A percentile compares a stretch with the other conserved stretches of the same genome.
These are phyloP conservation scores for Penicillium steckii DNA, from an alignment of 495 filamentous ascomycete genomes.

Conservation along the genomic window DNA sequence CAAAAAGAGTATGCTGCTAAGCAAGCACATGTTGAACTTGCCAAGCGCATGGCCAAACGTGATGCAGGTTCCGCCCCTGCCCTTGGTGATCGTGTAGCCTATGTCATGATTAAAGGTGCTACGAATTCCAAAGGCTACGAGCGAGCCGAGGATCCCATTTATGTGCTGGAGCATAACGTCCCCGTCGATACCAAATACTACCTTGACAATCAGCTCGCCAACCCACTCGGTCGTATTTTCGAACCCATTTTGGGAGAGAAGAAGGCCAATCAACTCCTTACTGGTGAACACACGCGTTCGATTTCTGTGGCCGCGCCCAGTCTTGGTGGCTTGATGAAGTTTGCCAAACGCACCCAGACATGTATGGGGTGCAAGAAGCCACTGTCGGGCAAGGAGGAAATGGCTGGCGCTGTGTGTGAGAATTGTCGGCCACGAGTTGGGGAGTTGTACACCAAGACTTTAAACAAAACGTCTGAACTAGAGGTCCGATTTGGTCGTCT, in stretches of 20 bases:
- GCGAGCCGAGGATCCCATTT: slow-evolving; percentile 93
- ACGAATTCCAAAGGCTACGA: slow-evolving; percentile 91
- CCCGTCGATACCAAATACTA: slow-evolving; percentile 99
- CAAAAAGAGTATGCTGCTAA: slow-evolving; percentile 81
- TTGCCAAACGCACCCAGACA: slow-evolving; percentile 93
- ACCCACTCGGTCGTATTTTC: slow-evolving; percentile 92
- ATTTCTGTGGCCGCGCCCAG: slow-evolving; percentile 88
- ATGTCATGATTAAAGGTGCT: slow-evolving; percentile 94
- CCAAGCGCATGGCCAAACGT: slow-evolving; percentile 91
- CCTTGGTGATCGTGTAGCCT: slow-evolving; percentile 94
- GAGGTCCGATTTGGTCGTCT: slow-evolving; percentile 90
- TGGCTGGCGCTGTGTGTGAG: slow-evolving; percentile 81
- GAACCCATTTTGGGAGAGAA: slow-evolving; percentile 94
- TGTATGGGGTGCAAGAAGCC: slow-evolving; percentile 99
- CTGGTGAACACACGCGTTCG: slow-evolving; percentile 87
- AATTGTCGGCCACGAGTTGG: slow-evolving; percentile 81
- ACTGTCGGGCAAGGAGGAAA: slow-evolving; percentile 72
- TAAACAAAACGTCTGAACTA: slow-evolving; percentile 83
- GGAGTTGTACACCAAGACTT: slow-evolving; percentile 89
- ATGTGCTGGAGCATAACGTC: slow-evolving; percentile 94
- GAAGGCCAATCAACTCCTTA: slow-evolving; percentile 76
- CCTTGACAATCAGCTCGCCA: slow-evolving; percentile 95
- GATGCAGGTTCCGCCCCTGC: slow-evolving; percentile 93
- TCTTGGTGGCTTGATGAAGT: slow-evolving; percentile 95
- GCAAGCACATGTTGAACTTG: slow-evolving; percentile 94